Conservation (phyloP, 441 rosid genomes). For the California macrophylla region DNA sequence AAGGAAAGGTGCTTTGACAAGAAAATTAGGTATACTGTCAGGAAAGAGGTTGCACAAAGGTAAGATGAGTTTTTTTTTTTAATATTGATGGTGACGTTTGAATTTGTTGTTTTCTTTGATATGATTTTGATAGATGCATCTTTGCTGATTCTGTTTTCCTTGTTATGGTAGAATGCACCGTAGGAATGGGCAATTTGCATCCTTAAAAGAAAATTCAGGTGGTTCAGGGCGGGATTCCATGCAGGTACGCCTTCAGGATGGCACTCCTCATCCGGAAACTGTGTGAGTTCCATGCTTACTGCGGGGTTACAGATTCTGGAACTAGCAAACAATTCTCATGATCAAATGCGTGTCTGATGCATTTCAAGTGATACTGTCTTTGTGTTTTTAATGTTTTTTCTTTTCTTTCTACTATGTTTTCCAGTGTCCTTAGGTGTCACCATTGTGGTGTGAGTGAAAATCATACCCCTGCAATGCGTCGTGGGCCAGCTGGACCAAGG, state of each 20-base stretch:
- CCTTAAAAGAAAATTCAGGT: constrained; percentile 44
- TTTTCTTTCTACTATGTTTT: constrained; percentile 19
- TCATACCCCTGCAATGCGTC: constrained; percentile 74
- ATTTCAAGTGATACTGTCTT: constrained; percentile 7
- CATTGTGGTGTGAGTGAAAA: constrained; percentile 63
- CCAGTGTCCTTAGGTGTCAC: constrained; percentile 47
- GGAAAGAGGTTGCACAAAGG: constrained; percentile 76
- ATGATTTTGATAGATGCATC: background rate
- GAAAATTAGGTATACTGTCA: constrained; percentile 63
- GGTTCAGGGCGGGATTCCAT: constrained; percentile 41
- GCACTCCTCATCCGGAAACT: constrained; percentile 37
- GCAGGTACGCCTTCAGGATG: constrained; percentile 39
- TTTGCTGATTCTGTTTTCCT: background rate
- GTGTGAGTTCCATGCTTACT: constrained; percentile 40
- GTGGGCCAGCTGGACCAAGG: constrained; percentile 82
- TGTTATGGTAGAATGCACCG: constrained; percentile 54
- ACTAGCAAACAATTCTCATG: constrained; percentile 13
- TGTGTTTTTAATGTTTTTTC: background rate
- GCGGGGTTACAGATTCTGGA: constrained; percentile 5
- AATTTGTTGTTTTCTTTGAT: background rate
- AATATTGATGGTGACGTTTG: background rate
- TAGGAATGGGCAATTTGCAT: constrained; percentile 71
- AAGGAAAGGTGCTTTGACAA: constrained; percentile 78
- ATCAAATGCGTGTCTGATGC: constrained; percentile 3
- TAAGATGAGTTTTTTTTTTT: constrained; percentile 26